Percentiles rank a stretch among this genome's conserved stretches.
Conservation (phyloP, 371 early-diverging fungal genomes). For the Mortierella sp. region DNA sequence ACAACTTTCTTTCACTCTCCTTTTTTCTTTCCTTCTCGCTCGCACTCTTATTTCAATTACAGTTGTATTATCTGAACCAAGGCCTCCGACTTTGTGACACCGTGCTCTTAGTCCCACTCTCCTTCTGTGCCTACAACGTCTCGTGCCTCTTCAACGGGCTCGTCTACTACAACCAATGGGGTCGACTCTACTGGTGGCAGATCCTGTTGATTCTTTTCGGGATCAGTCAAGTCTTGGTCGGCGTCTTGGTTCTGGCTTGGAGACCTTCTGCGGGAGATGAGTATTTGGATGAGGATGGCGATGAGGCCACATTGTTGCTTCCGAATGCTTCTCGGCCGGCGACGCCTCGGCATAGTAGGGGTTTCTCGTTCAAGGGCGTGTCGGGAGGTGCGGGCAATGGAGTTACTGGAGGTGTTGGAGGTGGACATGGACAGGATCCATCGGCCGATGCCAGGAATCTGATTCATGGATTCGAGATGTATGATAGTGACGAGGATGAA, state of each 20-base stretch:
- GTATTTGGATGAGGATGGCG: slow-evolving; percentile 18
- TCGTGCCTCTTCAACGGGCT: slow-evolving; percentile 85
- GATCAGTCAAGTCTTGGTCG: slow-evolving; percentile 72
- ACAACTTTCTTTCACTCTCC: slow-evolving; percentile 2
- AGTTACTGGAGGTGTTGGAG: slow-evolving; percentile 6
- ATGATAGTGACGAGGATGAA: slow-evolving; percentile 54
- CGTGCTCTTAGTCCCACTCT: slow-evolving; percentile 82
- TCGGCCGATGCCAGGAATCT: slow-evolving; percentile 44
- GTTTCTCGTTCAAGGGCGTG: slow-evolving; percentile 45
- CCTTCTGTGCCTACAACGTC: slow-evolving; percentile 83
- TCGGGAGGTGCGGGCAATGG: slow-evolving; percentile 3
- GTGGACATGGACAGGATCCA: slow-evolving; percentile 25
- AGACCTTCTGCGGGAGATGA: slow-evolving; percentile 47
- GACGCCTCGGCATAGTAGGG: slow-evolving; percentile 46
- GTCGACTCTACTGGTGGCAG: slow-evolving; percentile 73
- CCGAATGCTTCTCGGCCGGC: slow-evolving; percentile 41
- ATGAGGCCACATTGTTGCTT: slow-evolving; percentile 43
- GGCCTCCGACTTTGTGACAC: slow-evolving; percentile 84
- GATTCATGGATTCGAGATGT: slow-evolving; percentile 57
- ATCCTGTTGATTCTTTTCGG: slow-evolving; percentile 76
- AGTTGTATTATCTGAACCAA: slow-evolving; percentile 86
- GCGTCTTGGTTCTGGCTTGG: slow-evolving; percentile 79
- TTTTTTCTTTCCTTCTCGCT: slow-evolving; percentile 21
- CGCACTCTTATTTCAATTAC: slow-evolving; percentile 25
- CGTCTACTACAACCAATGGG: slow-evolving; percentile 86